A percentile compares a stretch with the other conserved stretches of the same genome.
Conservation (phyloP, 805 yeast genomes). For the Tetrapisispora nanseiensis region DNA sequence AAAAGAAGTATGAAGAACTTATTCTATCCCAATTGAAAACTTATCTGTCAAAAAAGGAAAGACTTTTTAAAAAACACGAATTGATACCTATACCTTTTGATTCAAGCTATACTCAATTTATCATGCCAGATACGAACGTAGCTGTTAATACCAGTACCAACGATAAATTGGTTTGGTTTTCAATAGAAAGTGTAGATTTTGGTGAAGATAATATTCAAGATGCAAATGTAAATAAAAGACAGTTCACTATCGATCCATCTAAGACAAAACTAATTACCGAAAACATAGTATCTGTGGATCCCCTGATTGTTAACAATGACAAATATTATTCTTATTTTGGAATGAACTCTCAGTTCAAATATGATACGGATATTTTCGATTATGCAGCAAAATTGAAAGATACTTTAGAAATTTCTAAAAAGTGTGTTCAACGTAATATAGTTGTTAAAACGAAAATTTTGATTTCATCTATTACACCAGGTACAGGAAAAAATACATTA, state of each 20-base stretch:
- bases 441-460: constrained; percentile 46
- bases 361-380: constrained; percentile 29
- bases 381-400: constrained; percentile 44
- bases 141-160: constrained; percentile 28
- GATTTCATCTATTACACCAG: constrained; percentile 59
- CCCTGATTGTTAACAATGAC: constrained; percentile 21
- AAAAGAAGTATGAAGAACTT: constrained; percentile 20
- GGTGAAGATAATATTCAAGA: constrained; percentile 12
- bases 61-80: constrained; percentile 59
- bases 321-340: constrained; percentile 41
- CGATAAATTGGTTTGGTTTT: constrained; percentile 80
- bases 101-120: constrained; percentile 13
- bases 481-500: constrained; percentile 68
- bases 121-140: constrained; percentile 6
- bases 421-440: constrained; percentile 18
- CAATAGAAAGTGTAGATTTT: constrained; percentile 40
- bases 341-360: constrained; percentile 35
- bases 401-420: constrained; percentile 44
- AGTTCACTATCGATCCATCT: constrained; percentile 43
- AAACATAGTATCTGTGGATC: constrained; percentile 43
- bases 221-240: background rate
- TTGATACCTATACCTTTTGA: constrained; percentile 72
- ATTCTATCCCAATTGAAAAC: constrained; percentile 50
- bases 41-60: constrained; percentile 46
- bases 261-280: constrained; percentile 59